Evolutionary conservation across 1,284 basidiomycete genomes (phyloP).

Genomic region (Earliella scabrosa): DNA sequence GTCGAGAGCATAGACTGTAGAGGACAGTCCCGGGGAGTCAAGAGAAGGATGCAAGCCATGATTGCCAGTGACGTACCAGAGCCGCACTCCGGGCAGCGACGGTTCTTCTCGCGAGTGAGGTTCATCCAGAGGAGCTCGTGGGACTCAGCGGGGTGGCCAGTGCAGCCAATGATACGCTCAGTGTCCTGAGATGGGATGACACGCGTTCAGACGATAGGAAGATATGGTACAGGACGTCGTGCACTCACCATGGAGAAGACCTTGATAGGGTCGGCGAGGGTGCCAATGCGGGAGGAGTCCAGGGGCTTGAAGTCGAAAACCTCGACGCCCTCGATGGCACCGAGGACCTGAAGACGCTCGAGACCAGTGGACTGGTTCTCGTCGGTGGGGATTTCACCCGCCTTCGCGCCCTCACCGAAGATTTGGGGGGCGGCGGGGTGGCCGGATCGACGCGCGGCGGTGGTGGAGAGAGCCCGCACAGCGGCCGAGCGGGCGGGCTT

Average conservation of each 20-base stretch:
- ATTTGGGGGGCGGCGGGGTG: slow-evolving; percentile 69
- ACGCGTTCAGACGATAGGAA: slow-evolving; percentile 7
- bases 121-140: slow-evolving; percentile 90
- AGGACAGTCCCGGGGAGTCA: slow-evolving; percentile 3
- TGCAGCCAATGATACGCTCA: slow-evolving; percentile 88
- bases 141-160: slow-evolving; percentile 89
- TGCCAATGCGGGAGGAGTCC: slow-evolving; percentile 87
- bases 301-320: slow-evolving; percentile 92
- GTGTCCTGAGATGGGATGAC: slow-evolving; percentile 55
- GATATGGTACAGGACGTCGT: slow-evolving; percentile 40
- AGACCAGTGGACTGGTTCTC: slow-evolving; percentile 94
- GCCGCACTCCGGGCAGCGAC: slow-evolving; percentile 91
- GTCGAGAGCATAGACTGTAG: slow-evolving; percentile 61
- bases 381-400: slow-evolving; percentile 83
- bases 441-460: slow-evolving; percentile 52
- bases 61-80: slow-evolving; percentile 60
- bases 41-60: slow-evolving; percentile 5
- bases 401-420: slow-evolving; percentile 75
- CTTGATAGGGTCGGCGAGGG: slow-evolving; percentile 85
- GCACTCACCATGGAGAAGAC: slow-evolving; percentile 81
- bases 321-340: slow-evolving; percentile 86
- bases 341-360: slow-evolving; percentile 93
- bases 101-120: slow-evolving; percentile 65
- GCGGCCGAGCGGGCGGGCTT: slow-evolving; percentile 32
- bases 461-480: slow-evolving; percentile 61